Base-by-base conservation (phyloP, 2,329 filamentous ascomycete genomes). In the Camillea tinctor region DNA sequence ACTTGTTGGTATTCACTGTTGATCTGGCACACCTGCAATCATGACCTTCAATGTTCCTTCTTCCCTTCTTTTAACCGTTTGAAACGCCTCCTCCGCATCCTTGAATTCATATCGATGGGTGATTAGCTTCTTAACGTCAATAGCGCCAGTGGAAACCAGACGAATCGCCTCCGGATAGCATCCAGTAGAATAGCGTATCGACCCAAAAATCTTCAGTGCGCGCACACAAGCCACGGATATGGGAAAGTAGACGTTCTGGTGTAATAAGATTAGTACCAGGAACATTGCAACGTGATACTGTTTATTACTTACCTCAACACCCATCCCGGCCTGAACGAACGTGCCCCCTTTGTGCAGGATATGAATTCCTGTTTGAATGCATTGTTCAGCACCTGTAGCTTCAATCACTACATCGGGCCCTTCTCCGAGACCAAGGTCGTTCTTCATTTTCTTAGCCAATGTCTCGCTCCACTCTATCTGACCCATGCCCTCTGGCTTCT, bases 241-340 rank as follows among this genome's bases (percentile, higher is more conserved):
- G 0, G 82, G 81, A 57, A 84, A 84, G 0, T 76, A 67, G 13
- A 84, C 76, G 53, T 80, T 81, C 73, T 76, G 60, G 15, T 3
- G 30, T 17, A 6, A 17, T 52, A 3, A 48, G 19, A 15, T n/a
- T 4, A 2, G 48, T n/a, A 36, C 6, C 30, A 50, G 19, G 22
- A 22, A 30, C 26, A 7, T 30, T 11, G 26, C 13, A 11, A 9
- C 26, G 13, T 30, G 7, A 11, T 30, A 30, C 26, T 2, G 7
- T 24, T 4, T 8, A 11, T 23, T 6, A 13, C 22, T 64, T 57
- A 74, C 72, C 66, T 80, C 77, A 23, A 74, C 75, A 1, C 80
- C 81, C 78, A 84, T 81, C 1, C 82, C 82, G 1, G 77, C 81
- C 62, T 84, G 81, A 1, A 84, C 78, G 68, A 74, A 82, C 0